Evolutionary conservation across 768 basidiomycete species (phyloP).

Genomic region (Auricularia sp.): DNA sequence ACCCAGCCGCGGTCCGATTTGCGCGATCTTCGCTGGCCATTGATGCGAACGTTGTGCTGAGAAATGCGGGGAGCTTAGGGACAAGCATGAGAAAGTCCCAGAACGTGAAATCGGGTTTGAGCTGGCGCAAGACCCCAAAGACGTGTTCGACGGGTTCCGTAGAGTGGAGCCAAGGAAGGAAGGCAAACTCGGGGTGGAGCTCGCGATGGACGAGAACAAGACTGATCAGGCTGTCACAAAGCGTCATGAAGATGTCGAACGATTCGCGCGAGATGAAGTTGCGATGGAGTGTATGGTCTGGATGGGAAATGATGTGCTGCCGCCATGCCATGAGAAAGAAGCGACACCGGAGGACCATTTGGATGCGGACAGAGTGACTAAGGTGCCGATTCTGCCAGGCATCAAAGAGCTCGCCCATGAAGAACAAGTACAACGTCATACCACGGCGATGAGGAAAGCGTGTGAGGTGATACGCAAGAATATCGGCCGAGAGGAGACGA

Average conservation of each 20-base stretch:
- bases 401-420: conserved; percentile 21
- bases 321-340: conserved; percentile 21
- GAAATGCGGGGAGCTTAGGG: conserved; percentile 12
- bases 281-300: conserved; percentile 12
- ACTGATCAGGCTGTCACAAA: conserved; percentile 14
- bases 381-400: conserved; percentile 20
- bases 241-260: conserved; percentile 16
- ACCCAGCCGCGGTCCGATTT: conserved; percentile 9
- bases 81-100: conserved; percentile 14
- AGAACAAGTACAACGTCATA: conserved; percentile 28
- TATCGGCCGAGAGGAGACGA: conserved; percentile 28
- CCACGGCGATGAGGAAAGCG: conserved; percentile 21
- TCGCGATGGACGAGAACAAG: conserved; percentile 15
- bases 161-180: conserved; percentile 26
- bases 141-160: conserved; percentile 23
- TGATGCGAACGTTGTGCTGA: neutral
- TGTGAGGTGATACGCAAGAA: conserved; percentile 18
- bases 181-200: conserved; percentile 11
- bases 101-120: conserved; percentile 19
- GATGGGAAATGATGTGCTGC: conserved; percentile 9
- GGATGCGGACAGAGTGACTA: conserved; percentile 14
- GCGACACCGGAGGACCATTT: conserved; percentile 15
- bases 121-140: conserved; percentile 18
- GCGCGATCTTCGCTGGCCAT: neutral
- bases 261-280: conserved; percentile 19